Evolutionary conservation across 257 asterid species (phyloP), one percentile per base, ranked within the genome.

Genomic region (Apocynum venetum): DNA sequence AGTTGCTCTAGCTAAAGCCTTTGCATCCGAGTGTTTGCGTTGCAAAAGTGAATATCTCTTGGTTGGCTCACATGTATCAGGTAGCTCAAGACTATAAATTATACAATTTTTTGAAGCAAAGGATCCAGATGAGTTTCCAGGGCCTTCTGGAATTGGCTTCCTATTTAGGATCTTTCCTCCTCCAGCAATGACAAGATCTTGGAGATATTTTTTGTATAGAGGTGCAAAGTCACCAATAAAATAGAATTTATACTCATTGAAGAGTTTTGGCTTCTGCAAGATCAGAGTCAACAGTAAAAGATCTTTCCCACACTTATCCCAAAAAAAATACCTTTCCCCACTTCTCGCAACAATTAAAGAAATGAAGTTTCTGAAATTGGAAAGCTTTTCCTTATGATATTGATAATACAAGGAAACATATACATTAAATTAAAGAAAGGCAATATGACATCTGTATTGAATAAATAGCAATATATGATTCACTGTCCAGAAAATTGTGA

Each of bases 261-360:
- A 91, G 69, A 95, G 97, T 88, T 90, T 95, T 35, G 96, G 91
- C 83, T 86, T 86, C 98, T 95, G 94, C 91, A 86, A 80, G 72
- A 75, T 71, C 64, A 59, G 17, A 76, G 38, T 56, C 69, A 36
- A 38, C 4, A 35, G 13, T 72, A 51, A 67, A 44, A 31, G 59
- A 3, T 35, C 61, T 48, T 13, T 17, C 38, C 6, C 8, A 25
- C 6, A 25, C 46, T 44, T 2, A 2, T 10, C 9, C 7, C 5
- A 41, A 2, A 25, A 25, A 25, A 25, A 25, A 25, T 25, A 25
- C 31, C 31, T 25, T 25, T 17, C 38, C 6, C 8, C 6, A 25
- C 46, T 44, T 2, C 4, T 10, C 9, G 3, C 5, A 41, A 2
- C 36, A 3, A 5, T 8, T 17, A 8, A 76, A 52, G 44, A 51